Conservation (phyloP, 768 basidiomycete species). For the Strobilomyces dryophilus region DNA sequence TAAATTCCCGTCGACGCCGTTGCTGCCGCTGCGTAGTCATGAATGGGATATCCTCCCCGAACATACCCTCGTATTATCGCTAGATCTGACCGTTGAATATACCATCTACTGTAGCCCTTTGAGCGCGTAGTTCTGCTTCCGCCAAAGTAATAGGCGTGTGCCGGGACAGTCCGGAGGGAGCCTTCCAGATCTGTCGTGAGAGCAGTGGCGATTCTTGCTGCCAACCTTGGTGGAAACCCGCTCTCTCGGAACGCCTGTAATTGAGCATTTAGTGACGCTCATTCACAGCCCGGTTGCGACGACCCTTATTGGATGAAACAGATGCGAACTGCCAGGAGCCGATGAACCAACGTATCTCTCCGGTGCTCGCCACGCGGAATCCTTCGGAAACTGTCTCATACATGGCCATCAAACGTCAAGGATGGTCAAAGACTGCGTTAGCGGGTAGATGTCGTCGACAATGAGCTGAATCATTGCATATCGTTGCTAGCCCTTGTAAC, state of each 20-base stretch:
- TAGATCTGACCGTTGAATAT: constrained; percentile 8
- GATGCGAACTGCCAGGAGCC: constrained; percentile 3
- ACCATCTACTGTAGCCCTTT: constrained; percentile 18
- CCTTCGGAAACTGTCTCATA: constrained; percentile 16
- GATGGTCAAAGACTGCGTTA: constrained; percentile 2
- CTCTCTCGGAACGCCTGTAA: background rate
- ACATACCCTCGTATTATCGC: constrained; percentile 14
- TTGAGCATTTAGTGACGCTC: background rate
- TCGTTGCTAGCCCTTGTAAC: constrained; percentile 11
- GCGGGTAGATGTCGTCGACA: constrained; percentile 18
- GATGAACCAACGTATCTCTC: constrained; percentile 13
- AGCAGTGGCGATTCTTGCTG: background rate
- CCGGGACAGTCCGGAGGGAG: background rate
- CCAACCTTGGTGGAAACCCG: background rate
- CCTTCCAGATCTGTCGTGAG: constrained; percentile 1
- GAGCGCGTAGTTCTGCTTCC: background rate
- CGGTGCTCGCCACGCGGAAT: constrained; percentile 19
- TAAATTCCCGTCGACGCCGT: constrained; percentile 13
- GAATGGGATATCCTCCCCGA: constrained; percentile 5
- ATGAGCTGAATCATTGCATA: constrained; percentile 22
- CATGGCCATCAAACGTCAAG: constrained; percentile 28
- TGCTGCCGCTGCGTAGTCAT: constrained; percentile 15
- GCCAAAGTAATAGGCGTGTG: background rate
- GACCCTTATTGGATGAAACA: constrained; percentile 24
- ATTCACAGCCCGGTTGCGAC: constrained; percentile 7